These are phyloP conservation scores for Wolfiporia cocos DNA, from an alignment of 1,284 basidiomycete genomes.

Conservation along the genomic window DNA sequence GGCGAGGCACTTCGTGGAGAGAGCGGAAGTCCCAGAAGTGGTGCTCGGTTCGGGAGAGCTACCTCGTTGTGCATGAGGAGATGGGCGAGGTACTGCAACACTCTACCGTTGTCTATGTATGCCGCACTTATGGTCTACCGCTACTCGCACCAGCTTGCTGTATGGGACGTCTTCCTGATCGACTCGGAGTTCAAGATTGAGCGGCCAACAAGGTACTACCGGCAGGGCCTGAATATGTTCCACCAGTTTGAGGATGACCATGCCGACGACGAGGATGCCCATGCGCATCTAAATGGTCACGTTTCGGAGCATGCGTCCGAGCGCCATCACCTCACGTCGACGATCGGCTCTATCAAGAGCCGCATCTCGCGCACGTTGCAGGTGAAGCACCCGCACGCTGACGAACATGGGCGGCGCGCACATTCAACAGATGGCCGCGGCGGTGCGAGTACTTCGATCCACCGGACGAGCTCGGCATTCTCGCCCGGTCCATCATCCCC, in stretches of 20 bases:
- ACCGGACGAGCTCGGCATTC: constrained; percentile 17
- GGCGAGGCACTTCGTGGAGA: constrained; percentile 61
- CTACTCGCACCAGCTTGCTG: constrained; percentile 44
- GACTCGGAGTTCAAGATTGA: constrained; percentile 90
- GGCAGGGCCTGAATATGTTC: constrained; percentile 68
- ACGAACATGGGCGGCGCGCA: constrained; percentile 20
- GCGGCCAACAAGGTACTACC: constrained; percentile 69
- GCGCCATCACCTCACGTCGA: constrained; percentile 22
- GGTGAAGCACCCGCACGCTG: no score
- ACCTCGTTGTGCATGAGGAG: constrained; percentile 84
- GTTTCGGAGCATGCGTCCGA: constrained; percentile 11
- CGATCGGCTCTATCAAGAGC: constrained; percentile 43
- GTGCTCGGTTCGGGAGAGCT: constrained; percentile 94
- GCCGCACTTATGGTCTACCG: neutral
- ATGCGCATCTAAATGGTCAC: constrained; percentile 18
- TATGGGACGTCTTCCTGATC: constrained; percentile 94
- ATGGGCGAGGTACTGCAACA: constrained; percentile 64
- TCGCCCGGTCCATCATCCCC: constrained; percentile 28
- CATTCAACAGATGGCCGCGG: constrained; percentile 16
- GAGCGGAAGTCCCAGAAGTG: constrained; percentile 76
- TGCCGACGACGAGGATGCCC: constrained; percentile 15
- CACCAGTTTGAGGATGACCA: constrained; percentile 22
- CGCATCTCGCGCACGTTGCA: constrained; percentile 43
- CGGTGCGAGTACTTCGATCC: constrained; percentile 3
- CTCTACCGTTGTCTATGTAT: neutral